phyloP scores from a whole-genome alignment of 2,329 filamentous ascomycete species.

The Aureobasidium melanogenum region DNA sequence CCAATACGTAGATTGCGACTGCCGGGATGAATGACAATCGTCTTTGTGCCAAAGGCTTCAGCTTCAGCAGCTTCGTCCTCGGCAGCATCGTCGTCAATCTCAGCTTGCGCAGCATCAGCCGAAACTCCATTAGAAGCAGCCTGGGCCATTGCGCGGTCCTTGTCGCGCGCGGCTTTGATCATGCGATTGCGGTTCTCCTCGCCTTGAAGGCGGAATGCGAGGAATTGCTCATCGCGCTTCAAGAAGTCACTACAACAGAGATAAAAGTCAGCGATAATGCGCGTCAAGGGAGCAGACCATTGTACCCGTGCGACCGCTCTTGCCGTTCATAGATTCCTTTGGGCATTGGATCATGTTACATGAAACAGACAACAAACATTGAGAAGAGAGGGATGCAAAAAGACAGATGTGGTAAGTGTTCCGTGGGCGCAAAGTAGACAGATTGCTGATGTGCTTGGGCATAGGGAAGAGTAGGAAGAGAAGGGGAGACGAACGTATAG shows the following conservation, averaged over 20 bases:
- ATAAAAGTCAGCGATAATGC: slow-evolving; percentile 10
- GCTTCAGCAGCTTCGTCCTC: slow-evolving; percentile 49
- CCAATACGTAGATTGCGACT: slow-evolving; percentile 94
- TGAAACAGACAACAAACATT: not conserved
- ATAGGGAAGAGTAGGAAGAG: not conserved
- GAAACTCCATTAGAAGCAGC: slow-evolving; percentile 59
- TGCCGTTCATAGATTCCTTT: slow-evolving; percentile 13
- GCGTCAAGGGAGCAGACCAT: not conserved
- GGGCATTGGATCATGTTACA: slow-evolving; percentile 8
- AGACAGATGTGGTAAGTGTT: not conserved
- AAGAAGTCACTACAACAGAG: slow-evolving; percentile 68
- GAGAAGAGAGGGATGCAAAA: not conserved
- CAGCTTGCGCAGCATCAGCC: slow-evolving; percentile 28
- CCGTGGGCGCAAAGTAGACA: not conserved
- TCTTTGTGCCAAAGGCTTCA: slow-evolving; percentile 68
- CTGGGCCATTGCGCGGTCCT: slow-evolving; percentile 74
- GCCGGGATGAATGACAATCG: slow-evolving; percentile 90
- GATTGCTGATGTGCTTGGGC: not conserved
- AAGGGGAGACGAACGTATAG: slow-evolving; percentile 62
- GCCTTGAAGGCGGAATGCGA: slow-evolving; percentile 77
- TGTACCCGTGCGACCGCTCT: slow-evolving; percentile 11
- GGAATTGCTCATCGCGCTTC: slow-evolving; percentile 93
- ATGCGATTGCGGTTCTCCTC: slow-evolving; percentile 79
- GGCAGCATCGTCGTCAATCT: slow-evolving; percentile 44
- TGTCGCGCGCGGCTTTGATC: slow-evolving; percentile 77